These are phyloP conservation scores for Starmerella roubikii DNA, from an alignment of 805 yeast genomes.

Conservation along the genomic window DNA sequence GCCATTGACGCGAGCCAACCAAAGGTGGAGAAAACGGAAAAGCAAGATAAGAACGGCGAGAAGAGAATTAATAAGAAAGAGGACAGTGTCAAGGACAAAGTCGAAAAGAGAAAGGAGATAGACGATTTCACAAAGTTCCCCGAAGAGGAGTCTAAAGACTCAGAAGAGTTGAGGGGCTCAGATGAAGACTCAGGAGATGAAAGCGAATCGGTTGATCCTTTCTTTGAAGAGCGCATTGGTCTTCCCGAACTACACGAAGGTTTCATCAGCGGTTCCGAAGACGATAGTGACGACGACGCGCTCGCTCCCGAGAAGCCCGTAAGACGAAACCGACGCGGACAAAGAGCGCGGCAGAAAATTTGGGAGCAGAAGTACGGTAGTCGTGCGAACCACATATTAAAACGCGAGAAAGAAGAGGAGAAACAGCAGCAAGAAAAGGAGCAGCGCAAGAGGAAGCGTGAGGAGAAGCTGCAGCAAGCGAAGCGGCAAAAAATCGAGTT, in stretches of 20 bases:
- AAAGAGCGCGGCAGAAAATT: slow-evolving; percentile 88
- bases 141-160: slow-evolving; percentile 1
- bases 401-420: slow-evolving; percentile 41
- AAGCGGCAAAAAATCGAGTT: slow-evolving; percentile 17
- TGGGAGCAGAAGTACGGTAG: slow-evolving; percentile 88
- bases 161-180: slow-evolving; percentile 1
- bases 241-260: slow-evolving; percentile 39
- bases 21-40: neutral
- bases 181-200: slow-evolving; percentile 15
- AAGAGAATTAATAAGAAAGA: neutral
- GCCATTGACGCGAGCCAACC: neutral
- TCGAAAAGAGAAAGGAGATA: neutral
- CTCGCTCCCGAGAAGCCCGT: slow-evolving; percentile 21
- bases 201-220: slow-evolving; percentile 28
- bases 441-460: slow-evolving; percentile 9
- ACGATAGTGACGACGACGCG: slow-evolving; percentile 25
- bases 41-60: neutral
- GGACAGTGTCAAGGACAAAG: neutral
- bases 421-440: slow-evolving; percentile 34
- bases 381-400: slow-evolving; percentile 68
- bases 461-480: slow-evolving; percentile 19
- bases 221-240: slow-evolving; percentile 13
- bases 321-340: slow-evolving; percentile 88
- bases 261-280: slow-evolving; percentile 68
- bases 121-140: slow-evolving; percentile 8